phyloP scores from a whole-genome alignment of 768 basidiomycete genomes.

The Xerocomus brunneocitrinus region DNA sequence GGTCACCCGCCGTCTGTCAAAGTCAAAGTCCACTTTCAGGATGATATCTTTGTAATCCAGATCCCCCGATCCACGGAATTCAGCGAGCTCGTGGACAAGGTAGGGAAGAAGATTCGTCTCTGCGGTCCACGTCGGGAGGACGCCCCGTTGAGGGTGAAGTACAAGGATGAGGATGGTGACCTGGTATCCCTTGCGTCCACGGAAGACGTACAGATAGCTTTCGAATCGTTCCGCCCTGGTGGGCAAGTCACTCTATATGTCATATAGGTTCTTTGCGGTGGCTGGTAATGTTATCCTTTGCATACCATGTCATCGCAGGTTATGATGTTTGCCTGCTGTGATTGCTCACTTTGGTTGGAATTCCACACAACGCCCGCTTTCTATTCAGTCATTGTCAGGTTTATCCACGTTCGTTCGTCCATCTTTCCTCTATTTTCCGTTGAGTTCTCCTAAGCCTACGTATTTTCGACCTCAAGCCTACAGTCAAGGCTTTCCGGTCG shows the following conservation, averaged over 20 bases:
- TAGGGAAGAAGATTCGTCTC: constrained; percentile 88
- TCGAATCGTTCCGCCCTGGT: constrained; percentile 77
- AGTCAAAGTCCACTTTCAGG: constrained; percentile 91
- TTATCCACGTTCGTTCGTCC: constrained; percentile 21
- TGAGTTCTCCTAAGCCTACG: constrained; percentile 14
- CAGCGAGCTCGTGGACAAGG: constrained; percentile 80
- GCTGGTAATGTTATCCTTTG: background rate
- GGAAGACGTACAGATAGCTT: constrained; percentile 93
- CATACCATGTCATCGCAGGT: constrained; percentile 1
- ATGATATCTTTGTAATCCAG: constrained; percentile 93
- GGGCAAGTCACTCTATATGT: constrained; percentile 80
- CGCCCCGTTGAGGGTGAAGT: constrained; percentile 80
- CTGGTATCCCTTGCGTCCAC: constrained; percentile 83
- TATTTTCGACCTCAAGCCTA: constrained; percentile 7
- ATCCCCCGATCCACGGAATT: constrained; percentile 78
- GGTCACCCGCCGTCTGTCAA: constrained; percentile 55
- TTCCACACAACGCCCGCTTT: constrained; percentile 3
- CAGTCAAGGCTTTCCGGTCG: background rate
- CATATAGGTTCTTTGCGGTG: constrained; percentile 42
- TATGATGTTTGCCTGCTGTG: constrained; percentile 5
- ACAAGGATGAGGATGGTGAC: constrained; percentile 91
- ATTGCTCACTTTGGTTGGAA: constrained; percentile 13
- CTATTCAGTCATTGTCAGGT: constrained; percentile 2
- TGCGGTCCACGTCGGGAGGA: constrained; percentile 81
- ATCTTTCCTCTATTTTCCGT: constrained; percentile 2